These are phyloP conservation scores for Asterophora parasitica DNA, from an alignment of 768 basidiomycete species.

Conservation along the genomic window DNA sequence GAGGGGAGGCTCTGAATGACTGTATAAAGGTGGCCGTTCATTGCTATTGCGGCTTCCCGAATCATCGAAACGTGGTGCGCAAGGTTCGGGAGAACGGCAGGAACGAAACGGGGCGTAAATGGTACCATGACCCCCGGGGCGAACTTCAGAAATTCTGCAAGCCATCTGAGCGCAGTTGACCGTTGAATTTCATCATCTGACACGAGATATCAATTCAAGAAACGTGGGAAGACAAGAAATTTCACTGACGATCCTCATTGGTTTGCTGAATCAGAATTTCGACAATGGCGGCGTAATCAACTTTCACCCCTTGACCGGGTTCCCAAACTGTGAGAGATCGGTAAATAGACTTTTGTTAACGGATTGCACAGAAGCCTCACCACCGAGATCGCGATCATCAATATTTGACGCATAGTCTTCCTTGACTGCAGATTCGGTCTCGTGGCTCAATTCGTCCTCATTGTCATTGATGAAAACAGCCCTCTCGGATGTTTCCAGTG, in stretches of 20 bases:
- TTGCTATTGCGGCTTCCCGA: conserved; percentile 77
- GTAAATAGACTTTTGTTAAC: conserved; percentile 11
- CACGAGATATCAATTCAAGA: not conserved
- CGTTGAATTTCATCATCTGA: conserved; percentile 94
- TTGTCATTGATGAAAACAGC: conserved; percentile 53
- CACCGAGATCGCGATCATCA: conserved; percentile 60
- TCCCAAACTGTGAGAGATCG: conserved; percentile 58
- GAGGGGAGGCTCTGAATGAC: conserved; percentile 85
- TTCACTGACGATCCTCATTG: conserved; percentile 68
- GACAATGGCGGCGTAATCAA: conserved; percentile 89
- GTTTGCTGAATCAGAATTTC: conserved; percentile 90
- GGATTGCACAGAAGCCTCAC: conserved; percentile 31
- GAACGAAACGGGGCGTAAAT: conserved; percentile 89
- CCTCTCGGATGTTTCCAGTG: conserved; percentile 52
- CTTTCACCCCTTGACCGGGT: conserved; percentile 89
- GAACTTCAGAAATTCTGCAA: conserved; percentile 85
- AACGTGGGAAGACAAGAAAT: conserved; percentile 2
- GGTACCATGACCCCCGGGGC: conserved; percentile 90
- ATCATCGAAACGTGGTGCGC: conserved; percentile 90
- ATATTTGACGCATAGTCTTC: conserved; percentile 44
- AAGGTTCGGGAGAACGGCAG: conserved; percentile 90
- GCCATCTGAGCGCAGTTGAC: conserved; percentile 89
- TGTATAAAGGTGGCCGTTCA: conserved; percentile 78
- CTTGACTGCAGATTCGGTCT: conserved; percentile 36
- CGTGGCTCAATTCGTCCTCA: conserved; percentile 36